phyloP scores from a whole-genome alignment of 371 early-diverging fungal species.

The Fennellomyces sp. region DNA sequence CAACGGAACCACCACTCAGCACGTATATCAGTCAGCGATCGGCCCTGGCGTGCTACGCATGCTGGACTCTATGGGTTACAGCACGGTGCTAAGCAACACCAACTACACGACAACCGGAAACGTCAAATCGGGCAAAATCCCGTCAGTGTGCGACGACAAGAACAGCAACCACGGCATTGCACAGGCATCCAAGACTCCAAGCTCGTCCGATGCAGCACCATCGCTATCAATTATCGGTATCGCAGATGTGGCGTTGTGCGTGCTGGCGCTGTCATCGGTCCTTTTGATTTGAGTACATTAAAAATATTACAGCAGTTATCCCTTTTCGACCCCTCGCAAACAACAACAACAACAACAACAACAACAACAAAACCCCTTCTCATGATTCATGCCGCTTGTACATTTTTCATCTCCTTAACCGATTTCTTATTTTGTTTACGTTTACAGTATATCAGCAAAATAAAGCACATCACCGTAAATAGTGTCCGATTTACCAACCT shows the following conservation, averaged over 20 bases:
- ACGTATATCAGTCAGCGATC: constrained; percentile 38
- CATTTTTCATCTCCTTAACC: neutral
- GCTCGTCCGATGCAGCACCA: neutral
- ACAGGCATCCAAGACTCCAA: constrained; percentile 1
- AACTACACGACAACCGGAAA: constrained; percentile 41
- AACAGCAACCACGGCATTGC: constrained; percentile 20
- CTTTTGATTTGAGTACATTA: neutral
- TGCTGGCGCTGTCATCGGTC: constrained; percentile 1
- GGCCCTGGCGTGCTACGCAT: constrained; percentile 51
- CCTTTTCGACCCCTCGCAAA: neutral
- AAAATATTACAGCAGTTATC: neutral
- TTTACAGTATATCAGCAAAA: too few relatives aligned
- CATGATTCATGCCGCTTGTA: constrained; percentile 1
- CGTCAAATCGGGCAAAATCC: constrained; percentile 28
- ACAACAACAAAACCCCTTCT: too few relatives aligned
- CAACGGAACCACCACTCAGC: constrained; percentile 12
- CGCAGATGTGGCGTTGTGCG: neutral
- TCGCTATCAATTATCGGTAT: neutral
- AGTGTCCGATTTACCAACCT: too few relatives aligned
- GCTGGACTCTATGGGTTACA: constrained; percentile 48
- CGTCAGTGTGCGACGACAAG: constrained; percentile 34
- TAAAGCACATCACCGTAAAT: too few relatives aligned
- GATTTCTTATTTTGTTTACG: neutral
- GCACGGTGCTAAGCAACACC: constrained; percentile 39
- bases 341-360: neutral